A percentile compares a stretch with the other conserved stretches of the same genome.
phyloP scores from a whole-genome alignment of 306 rosid genomes.

The Pachyrhizus erosus region DNA sequence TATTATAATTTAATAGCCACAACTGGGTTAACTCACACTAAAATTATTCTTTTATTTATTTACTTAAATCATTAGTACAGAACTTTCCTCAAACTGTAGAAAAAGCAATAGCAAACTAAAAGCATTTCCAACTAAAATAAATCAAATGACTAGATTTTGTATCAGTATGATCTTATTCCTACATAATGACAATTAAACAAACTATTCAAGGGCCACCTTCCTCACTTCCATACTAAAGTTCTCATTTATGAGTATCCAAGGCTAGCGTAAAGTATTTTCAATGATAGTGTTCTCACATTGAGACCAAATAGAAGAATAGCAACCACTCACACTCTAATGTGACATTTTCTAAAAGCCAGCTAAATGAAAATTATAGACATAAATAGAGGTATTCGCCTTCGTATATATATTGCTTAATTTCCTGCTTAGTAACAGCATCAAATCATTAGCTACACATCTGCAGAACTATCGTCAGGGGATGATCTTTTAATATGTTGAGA shows the following conservation, averaged over 20 bases:
- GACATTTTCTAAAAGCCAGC: not conserved
- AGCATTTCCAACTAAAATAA: not conserved
- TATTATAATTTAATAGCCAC: conserved; percentile 28
- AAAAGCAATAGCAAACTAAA: not conserved
- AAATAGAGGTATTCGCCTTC: not conserved
- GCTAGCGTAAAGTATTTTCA: not conserved
- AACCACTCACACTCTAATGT: not conserved
- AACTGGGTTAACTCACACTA: conserved; percentile 8
- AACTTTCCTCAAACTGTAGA: not conserved
- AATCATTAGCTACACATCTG: not conserved
- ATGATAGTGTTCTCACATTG: not conserved
- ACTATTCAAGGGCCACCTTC: not conserved
- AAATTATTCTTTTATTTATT: not conserved
- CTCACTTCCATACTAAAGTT: not conserved
- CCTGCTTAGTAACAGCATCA: not conserved
- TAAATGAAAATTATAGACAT: not conserved
- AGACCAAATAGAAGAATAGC: not conserved
- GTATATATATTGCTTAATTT: not conserved
- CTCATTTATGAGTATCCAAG: not conserved
- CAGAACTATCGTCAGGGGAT: not conserved
- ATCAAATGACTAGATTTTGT: not conserved
- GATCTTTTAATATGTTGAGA: not conserved
- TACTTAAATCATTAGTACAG: not conserved
- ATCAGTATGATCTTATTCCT: not conserved
- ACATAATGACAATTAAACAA: not conserved